phyloP scores from a whole-genome alignment of 805 yeast species.

The Komagataella kurtzmanii region DNA sequence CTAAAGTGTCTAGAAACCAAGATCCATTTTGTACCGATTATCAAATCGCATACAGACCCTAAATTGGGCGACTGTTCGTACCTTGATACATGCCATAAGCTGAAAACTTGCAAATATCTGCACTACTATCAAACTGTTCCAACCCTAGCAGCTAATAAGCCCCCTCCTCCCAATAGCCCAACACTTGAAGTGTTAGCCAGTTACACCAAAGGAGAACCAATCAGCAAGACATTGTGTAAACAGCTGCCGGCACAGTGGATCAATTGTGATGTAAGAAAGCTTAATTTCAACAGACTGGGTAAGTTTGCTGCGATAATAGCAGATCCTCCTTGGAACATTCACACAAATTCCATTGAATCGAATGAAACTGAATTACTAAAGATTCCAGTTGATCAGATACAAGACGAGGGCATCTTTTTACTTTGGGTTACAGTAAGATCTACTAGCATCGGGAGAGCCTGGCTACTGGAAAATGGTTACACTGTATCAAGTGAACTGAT shows the following conservation, averaged over 20 bases:
- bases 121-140: constrained; percentile 56
- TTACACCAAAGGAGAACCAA: constrained; percentile 35
- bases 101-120: constrained; percentile 64
- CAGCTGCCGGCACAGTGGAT: constrained; percentile 68
- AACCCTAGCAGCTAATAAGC: not conserved
- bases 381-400: constrained; percentile 54
- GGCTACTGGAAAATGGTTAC: constrained; percentile 76
- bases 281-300: constrained; percentile 63
- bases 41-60: constrained; percentile 51
- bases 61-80: constrained; percentile 85
- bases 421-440: constrained; percentile 96
- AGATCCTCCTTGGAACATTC: constrained; percentile 96
- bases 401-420: constrained; percentile 71
- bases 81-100: constrained; percentile 85
- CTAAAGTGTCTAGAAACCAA: constrained; percentile 19
- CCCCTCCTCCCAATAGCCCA: not conserved
- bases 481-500: constrained; percentile 62
- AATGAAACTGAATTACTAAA: constrained; percentile 62
- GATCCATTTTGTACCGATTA: constrained; percentile 41
- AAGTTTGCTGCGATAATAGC: constrained; percentile 76
- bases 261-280: constrained; percentile 63
- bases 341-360: constrained; percentile 51
- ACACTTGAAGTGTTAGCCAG: constrained; percentile 12
- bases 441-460: constrained; percentile 73
- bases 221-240: constrained; percentile 10